Evolutionary conservation across 768 basidiomycete genomes (phyloP), one percentile per base, ranked within the genome.

Genomic region (Russula griseocarnosa): DNA sequence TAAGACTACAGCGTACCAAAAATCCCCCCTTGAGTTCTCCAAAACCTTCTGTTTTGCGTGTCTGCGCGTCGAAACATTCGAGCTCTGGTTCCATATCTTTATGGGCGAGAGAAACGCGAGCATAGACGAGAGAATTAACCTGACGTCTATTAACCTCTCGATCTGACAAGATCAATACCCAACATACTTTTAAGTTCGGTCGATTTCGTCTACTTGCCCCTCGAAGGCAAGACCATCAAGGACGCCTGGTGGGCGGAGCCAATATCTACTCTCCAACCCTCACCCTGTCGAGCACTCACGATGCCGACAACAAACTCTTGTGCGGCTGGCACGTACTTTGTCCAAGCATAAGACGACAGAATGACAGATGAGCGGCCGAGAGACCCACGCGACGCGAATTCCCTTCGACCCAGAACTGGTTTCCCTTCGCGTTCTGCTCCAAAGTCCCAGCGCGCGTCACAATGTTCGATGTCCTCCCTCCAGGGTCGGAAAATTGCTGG

Each of bases 81-180:
- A 99, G 78, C 71, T 99, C 97, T 1, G 97, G 95, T 60, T 99
- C 97, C 91, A 98, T 95, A 73, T 98, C 95, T 71, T 94, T 91
- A 71, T 95, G 93, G 6, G 97, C 94, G 24, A 96, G 78, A 16
- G 94, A 94, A 34, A 99, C 87, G 28, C 95, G 85, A 0, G 94
- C 94, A 73, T 96, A 98, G 1, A 99, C 83, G 36, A 98, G 76
- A 5, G 88, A 84, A 32, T 96, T 96, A 52, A 98, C 86, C 96
- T 98, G 24, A 42, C 50, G 13, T 10, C 9, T 40, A 64, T 52
- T 58, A 58, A 36, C 20, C 20, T 20, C n/a, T 30, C 46, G 54
- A 32, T 7, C 11, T 53, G 7, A 62, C 18, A 55, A 34, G 32
- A 55, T 22, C 24, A 32, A 55, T 14, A 50, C 20, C 10, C 50